Evolutionary conservation across 768 basidiomycete species (phyloP).

Genomic region (Lactarius sp.): DNA sequence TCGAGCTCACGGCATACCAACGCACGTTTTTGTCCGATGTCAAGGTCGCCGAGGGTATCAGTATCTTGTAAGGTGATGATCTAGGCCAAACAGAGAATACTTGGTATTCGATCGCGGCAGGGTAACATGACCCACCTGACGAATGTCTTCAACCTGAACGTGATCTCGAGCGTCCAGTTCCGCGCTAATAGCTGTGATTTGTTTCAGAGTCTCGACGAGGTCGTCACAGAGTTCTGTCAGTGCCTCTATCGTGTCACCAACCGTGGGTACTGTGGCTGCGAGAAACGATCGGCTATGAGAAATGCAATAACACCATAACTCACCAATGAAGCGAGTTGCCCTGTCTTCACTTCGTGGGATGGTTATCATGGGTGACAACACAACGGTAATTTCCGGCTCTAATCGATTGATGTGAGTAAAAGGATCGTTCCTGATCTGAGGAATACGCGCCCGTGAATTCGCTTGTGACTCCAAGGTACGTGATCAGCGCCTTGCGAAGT

Average conservation of each 20-base stretch:
- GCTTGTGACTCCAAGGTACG: slow-evolving; percentile 66
- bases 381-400: slow-evolving; percentile 69
- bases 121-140: slow-evolving; percentile 47
- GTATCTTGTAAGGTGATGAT: slow-evolving; percentile 49
- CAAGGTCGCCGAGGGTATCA: slow-evolving; percentile 58
- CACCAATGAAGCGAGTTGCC: slow-evolving; percentile 53
- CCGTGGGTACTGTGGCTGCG: slow-evolving; percentile 67
- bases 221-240: slow-evolving; percentile 58
- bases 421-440: neutral
- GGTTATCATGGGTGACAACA: slow-evolving; percentile 63
- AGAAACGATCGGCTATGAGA: neutral
- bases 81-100: slow-evolving; percentile 28
- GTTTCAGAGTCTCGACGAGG: slow-evolving; percentile 55
- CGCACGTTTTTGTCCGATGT: slow-evolving; percentile 62
- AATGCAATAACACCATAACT: slow-evolving; percentile 24
- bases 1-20: slow-evolving; percentile 61
- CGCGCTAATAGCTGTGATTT: slow-evolving; percentile 60
- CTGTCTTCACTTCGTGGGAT: slow-evolving; percentile 55
- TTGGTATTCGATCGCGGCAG: neutral
- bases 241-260: slow-evolving; percentile 69
- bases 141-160: slow-evolving; percentile 63
- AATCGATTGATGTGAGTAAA: slow-evolving; percentile 4
- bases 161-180: slow-evolving; percentile 72
- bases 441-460: slow-evolving; percentile 55
- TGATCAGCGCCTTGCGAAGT: slow-evolving; percentile 56